Base-by-base conservation (phyloP, 257 asterid genomes). In the Phtheirospermum japonicum region DNA sequence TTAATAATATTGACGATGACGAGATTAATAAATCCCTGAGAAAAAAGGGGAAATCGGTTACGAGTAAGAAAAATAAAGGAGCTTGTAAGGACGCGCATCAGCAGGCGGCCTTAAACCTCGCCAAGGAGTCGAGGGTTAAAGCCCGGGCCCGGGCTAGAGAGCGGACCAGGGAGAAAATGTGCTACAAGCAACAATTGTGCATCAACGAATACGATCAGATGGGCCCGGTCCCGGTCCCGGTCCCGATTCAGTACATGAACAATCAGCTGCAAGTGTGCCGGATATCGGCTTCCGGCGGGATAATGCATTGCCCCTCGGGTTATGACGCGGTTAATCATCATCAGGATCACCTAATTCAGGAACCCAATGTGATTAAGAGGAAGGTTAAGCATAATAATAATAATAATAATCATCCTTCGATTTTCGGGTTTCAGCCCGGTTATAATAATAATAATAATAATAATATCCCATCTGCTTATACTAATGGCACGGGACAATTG, bases 131-230 rank as follows among this genome's bases (percentile, higher is more conserved):
- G 37, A 80, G 97, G 72, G 84, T 65, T 1, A 87, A 80, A 43
- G 97, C 97, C 2, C 66, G 95, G 64, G 94, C 83, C 5, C 82
- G 95, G 33, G 97, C 97, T 3, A 82, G 97, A 46, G 95, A 85
- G 66, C 74, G 95, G 68, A 85, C 97, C 0, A 78, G 77, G n/a
- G 83, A 76, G 75, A 87, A 87, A 64, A 59, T 61, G 74, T 69
- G 73, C 70, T 67, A 71, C 61, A 80, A 76, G 45, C 75, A 77
- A 36, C 61, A 32, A 17, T 23, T 23, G 28, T 23, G 11, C 7
- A 56, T 0, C 23, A 31, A 14, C 13, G 48, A 55, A 14, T 36
- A 20, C 14, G 61, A 43, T 46, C 13, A 34, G 23, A 32, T 20
- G 28, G 28, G 28, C 28, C 28, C 28, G 28, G 28, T 1, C 28